Evolutionary conservation across 2,329 filamentous ascomycete species (phyloP), one percentile per base, ranked within the genome.

Genomic region (Bertia moriformis): DNA sequence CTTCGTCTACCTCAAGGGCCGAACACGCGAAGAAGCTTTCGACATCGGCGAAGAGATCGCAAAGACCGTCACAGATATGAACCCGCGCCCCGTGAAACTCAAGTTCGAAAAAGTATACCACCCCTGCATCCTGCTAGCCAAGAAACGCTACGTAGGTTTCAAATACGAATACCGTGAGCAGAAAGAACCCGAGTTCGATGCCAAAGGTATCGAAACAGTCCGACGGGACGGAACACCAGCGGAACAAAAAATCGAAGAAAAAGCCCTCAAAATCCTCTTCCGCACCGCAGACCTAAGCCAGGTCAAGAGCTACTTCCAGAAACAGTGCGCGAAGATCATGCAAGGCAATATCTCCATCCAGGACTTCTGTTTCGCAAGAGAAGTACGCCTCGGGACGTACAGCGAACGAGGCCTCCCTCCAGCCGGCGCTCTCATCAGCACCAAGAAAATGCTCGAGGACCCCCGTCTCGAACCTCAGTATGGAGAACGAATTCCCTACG

Each of bases 41-140:
- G 71, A 80, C 40, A 87, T 98, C 39, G 93, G 91, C 19, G 77
- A 88, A 48, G 89, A 96, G 53, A 98, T 98, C 44, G 82, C 88
- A 22, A 74, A 83, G 50, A 78, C 80, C 13, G 76, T 98, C 41
- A 96, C 91, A 0, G 73, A 85, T 40, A 81, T 83, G 64, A 98
- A 95, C 51, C 93, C 91, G 2, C 74, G 80, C 1, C 91, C 91
- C 0, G 67, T 98, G 47, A 96, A 94, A 59, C 78, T 98, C 45
- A 96, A 96, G 55, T 95, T 98, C 48, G 91, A 98, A 55, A 98
- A 98, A 50, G 89, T 98, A 1, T 98, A 98, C 57, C 83, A 93
- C 45, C 91, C 93, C 0, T 96, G 89, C 53, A 78, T 96, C 0
- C 69, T 98, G 3, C 70, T 98, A 0, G 87, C 93, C 14, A 98